These are phyloP conservation scores for Aureobasidium lini DNA, from an alignment of 2,329 filamentous ascomycete species.

Conservation along the genomic window DNA sequence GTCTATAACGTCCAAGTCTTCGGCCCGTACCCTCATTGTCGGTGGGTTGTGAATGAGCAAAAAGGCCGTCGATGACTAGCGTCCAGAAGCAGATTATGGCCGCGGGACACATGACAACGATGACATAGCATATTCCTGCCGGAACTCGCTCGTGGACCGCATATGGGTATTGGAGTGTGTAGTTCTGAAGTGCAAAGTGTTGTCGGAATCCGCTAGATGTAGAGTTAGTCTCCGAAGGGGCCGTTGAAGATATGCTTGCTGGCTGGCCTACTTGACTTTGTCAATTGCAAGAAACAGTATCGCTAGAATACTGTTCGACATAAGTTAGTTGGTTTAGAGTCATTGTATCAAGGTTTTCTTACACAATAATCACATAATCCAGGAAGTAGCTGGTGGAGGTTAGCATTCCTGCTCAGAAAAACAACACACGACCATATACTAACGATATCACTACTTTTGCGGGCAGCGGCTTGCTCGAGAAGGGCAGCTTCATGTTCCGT, in stretches of 20 bases:
- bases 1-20: slow-evolving; percentile 40
- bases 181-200: slow-evolving; percentile 50
- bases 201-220: slow-evolving; percentile 42
- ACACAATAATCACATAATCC: slow-evolving; percentile 55
- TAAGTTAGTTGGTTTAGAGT: neutral
- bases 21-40: slow-evolving; percentile 27
- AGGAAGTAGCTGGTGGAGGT: slow-evolving; percentile 42
- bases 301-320: slow-evolving; percentile 39
- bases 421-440: slow-evolving; percentile 20
- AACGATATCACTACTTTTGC: slow-evolving; percentile 47
- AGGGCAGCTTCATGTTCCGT: slow-evolving; percentile 36
- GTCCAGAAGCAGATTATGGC: slow-evolving; percentile 49
- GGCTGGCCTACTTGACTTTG: slow-evolving; percentile 34
- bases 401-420: neutral
- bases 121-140: slow-evolving; percentile 41
- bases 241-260: neutral
- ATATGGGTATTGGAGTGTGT: slow-evolving; percentile 51
- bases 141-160: slow-evolving; percentile 49
- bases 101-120: slow-evolving; percentile 44
- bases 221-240: neutral
- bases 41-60: slow-evolving; percentile 40
- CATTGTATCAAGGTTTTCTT: slow-evolving; percentile 16
- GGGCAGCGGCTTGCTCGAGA: slow-evolving; percentile 46
- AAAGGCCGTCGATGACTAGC: slow-evolving; percentile 50
- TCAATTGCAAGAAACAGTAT: slow-evolving; percentile 47